Evolutionary conservation across 805 yeast species (phyloP).

Genomic region (Clavispora asparagi): DNA sequence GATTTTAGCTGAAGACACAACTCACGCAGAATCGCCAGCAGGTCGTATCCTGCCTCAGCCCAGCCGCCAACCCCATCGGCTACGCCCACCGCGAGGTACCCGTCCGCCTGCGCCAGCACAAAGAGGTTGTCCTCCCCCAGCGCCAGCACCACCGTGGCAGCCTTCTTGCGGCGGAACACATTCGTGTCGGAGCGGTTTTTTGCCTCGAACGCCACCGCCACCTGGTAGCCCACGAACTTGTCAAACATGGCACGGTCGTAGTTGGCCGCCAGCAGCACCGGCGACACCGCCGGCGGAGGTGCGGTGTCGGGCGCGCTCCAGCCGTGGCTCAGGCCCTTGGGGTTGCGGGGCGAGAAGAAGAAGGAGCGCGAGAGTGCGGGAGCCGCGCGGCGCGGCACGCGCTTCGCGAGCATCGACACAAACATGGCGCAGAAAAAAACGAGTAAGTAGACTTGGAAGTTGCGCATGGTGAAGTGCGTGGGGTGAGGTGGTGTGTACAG

Average conservation of each 20-base stretch:
- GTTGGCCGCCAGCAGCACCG: constrained; percentile 13
- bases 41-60: constrained; percentile 87
- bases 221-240: constrained; percentile 37
- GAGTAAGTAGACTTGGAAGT: constrained; percentile 1
- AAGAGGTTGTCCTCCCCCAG: constrained; percentile 78
- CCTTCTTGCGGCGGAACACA: constrained; percentile 29
- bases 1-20: constrained; percentile 54
- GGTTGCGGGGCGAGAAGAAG: constrained; percentile 5
- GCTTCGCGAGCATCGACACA: constrained; percentile 5
- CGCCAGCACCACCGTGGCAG: constrained; percentile 45
- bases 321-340: constrained; percentile 6
- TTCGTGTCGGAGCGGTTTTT: constrained; percentile 57
- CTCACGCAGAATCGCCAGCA: constrained; percentile 81
- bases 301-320: constrained; percentile 1
- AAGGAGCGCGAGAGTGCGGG: constrained; percentile 2
- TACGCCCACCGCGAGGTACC: constrained; percentile 61
- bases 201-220: constrained; percentile 71
- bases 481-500: neutral
- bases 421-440: constrained; percentile 7
- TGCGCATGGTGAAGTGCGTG: constrained; percentile 1
- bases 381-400: constrained; percentile 1
- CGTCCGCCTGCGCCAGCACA: constrained; percentile 36
- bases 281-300: constrained; percentile 11
- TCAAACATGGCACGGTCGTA: constrained; percentile 17
- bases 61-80: constrained; percentile 99